These are phyloP conservation scores for Arctium lappa DNA, from an alignment of 129 eudicot genomes.

Conservation along the genomic window DNA sequence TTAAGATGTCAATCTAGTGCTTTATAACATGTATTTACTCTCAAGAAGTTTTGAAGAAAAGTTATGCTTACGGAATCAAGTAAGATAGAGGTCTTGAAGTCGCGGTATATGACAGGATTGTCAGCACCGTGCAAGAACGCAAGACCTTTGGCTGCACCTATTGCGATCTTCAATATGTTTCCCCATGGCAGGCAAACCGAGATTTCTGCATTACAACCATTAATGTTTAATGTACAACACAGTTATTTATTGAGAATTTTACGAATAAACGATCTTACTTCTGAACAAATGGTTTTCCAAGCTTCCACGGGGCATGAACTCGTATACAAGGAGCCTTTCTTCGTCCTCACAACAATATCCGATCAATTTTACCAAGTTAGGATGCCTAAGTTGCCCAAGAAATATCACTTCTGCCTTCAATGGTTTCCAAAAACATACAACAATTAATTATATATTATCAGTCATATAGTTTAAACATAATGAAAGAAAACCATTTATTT, in stretches of 20 bases:
- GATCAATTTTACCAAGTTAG: constrained; percentile 72
- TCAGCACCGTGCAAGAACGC: constrained; percentile 94
- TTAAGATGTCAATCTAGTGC: background rate
- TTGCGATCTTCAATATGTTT: constrained; percentile 73
- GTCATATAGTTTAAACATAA: background rate
- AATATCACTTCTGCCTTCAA: constrained; percentile 95
- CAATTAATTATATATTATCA: background rate
- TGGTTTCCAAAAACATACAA: background rate
- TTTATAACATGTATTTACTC: background rate
- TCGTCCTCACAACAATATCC: constrained; percentile 98
- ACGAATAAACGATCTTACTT: constrained; percentile 33
- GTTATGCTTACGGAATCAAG: constrained; percentile 71
- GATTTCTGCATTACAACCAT: constrained; percentile 44
- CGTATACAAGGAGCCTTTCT: constrained; percentile 87
- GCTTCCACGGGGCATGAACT: constrained; percentile 98
- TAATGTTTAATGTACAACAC: background rate
- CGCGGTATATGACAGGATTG: constrained; percentile 93
- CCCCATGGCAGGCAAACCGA: constrained; percentile 85
- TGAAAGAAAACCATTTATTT: background rate
- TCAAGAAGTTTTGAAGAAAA: background rate
- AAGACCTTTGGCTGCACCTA: constrained; percentile 95
- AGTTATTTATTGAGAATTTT: background rate
- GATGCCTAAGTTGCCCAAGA: constrained; percentile 91
- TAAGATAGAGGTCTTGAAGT: constrained; percentile 91
- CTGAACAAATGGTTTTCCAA: constrained; percentile 89